Evolutionary conservation across 106 monocot genomes (phyloP), one percentile per base, ranked within the genome.

Genomic region (Agapanthus africanus): DNA sequence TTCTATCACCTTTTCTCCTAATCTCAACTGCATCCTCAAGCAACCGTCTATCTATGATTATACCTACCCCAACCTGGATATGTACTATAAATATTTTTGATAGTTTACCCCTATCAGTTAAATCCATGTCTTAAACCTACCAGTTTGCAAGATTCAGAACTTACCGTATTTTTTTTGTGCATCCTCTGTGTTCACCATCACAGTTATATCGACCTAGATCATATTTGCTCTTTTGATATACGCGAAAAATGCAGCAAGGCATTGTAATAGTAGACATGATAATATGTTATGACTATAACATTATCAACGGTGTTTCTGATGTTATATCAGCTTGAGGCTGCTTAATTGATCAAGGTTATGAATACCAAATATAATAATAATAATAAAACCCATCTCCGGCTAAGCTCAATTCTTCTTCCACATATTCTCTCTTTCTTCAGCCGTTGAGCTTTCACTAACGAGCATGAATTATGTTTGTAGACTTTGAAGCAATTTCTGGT

Each of bases 401-500:
- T n/a, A n/a, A n/a, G n/a, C n/a, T n/a, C n/a, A n/a, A n/a, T n/a
- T n/a, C n/a, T n/a, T n/a, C n/a, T n/a, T n/a, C n/a, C n/a, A n/a
- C n/a, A 40, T 59, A 27, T 59, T 40, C 0, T 16, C 11, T 40
- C 40, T 11, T 18, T 40, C 25, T 10, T n/a, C 50, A 16, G 3
- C 70, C 11, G 2, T 31, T 27, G 56, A 27, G 4, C 31, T 2
- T 59, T n/a, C n/a, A 30, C 66, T 13, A 38, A 42, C 18, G 0
- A 31, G 18, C 26, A 7, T 22, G 64, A 2, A 64, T 60, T 26
- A 39, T 82, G 34, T 60, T n/a, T n/a, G n/a, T 81, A 95, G 95
- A 91, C 74, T 69, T 82, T 95, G 80, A 88, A 84, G 82, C 84
- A 74, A 36, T 95, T 95, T 71, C 79, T 95, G 63, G 66, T 69